Evolutionary conservation across 495 filamentous ascomycete genomes (phyloP).

Genomic region (Neurospora pannonica): DNA sequence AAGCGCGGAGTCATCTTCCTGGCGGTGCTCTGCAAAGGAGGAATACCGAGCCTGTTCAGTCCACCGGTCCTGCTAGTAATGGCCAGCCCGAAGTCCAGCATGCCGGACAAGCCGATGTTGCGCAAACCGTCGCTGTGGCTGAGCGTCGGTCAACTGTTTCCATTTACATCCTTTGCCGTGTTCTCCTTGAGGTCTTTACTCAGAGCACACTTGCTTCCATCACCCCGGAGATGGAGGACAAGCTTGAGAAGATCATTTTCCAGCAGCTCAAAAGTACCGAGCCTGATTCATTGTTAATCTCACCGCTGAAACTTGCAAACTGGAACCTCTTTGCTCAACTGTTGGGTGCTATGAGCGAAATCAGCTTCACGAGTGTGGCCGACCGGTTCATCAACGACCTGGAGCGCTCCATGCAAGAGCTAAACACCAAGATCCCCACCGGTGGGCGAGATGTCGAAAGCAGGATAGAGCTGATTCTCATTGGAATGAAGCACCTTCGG

Average conservation of each 20-base stretch:
- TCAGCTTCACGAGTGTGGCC: slow-evolving; percentile 77
- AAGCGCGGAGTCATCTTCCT: slow-evolving; percentile 36
- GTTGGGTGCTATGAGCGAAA: slow-evolving; percentile 87
- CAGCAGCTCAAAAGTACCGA: slow-evolving; percentile 83
- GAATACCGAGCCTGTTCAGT: slow-evolving; percentile 41
- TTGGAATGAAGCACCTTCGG: slow-evolving; percentile 82
- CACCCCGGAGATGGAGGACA: slow-evolving; percentile 78
- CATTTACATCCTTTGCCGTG: slow-evolving; percentile 88
- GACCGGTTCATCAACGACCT: slow-evolving; percentile 74
- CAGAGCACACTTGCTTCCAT: slow-evolving; percentile 77
- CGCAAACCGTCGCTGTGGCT: slow-evolving; percentile 48
- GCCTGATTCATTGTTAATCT: slow-evolving; percentile 65
- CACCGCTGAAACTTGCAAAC: slow-evolving; percentile 77
- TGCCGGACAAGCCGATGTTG: slow-evolving; percentile 1
- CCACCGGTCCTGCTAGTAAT: slow-evolving; percentile 6
- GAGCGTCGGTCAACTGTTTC: slow-evolving; percentile 86
- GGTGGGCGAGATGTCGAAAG: slow-evolving; percentile 57
- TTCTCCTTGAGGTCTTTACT: slow-evolving; percentile 86
- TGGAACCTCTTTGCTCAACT: slow-evolving; percentile 90
- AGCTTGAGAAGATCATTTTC: slow-evolving; percentile 90
- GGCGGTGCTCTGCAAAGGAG: slow-evolving; percentile 30
- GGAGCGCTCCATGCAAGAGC: slow-evolving; percentile 61
- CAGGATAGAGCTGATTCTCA: slow-evolving; percentile 72
- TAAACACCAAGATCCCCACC: slow-evolving; percentile 51
- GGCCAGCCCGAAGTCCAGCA: slow-evolving; percentile 5